Conservation (phyloP, 73 alveolate species). For the Durusdinium trenchii region DNA sequence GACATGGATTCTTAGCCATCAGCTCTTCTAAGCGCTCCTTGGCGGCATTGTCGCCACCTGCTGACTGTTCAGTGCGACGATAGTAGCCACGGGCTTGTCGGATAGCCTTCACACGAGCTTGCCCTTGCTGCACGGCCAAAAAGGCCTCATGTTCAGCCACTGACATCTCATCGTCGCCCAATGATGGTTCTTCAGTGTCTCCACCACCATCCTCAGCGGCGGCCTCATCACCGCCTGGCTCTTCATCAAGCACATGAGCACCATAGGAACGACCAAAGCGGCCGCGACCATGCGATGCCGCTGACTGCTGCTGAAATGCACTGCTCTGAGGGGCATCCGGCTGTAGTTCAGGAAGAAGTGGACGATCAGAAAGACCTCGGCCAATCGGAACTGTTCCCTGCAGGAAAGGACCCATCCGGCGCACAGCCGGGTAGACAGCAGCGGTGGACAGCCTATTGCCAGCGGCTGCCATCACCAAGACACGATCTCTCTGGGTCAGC, state of each 20-base stretch:
- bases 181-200: neutral
- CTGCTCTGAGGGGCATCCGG: neutral
- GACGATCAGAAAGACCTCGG: constrained; percentile 1
- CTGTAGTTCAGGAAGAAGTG: neutral
- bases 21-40: neutral
- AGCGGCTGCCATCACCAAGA: too few relatives aligned
- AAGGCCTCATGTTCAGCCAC: neutral
- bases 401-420: too few relatives aligned
- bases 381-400: too few relatives aligned
- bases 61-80: neutral
- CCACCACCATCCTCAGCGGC: too few relatives aligned
- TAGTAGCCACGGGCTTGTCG: neutral
- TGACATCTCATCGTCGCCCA: neutral
- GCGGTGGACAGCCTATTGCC: too few relatives aligned
- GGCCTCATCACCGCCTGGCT: neutral
- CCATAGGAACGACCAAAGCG: neutral
- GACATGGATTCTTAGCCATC: neutral
- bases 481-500: too few relatives aligned
- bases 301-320: neutral
- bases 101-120: neutral
- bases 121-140: neutral
- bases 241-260: neutral
- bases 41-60: neutral
- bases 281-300: neutral
- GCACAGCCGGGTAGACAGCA: too few relatives aligned